Base-by-base conservation (phyloP, 106 monocot species). In the Dendrobium officinale region DNA sequence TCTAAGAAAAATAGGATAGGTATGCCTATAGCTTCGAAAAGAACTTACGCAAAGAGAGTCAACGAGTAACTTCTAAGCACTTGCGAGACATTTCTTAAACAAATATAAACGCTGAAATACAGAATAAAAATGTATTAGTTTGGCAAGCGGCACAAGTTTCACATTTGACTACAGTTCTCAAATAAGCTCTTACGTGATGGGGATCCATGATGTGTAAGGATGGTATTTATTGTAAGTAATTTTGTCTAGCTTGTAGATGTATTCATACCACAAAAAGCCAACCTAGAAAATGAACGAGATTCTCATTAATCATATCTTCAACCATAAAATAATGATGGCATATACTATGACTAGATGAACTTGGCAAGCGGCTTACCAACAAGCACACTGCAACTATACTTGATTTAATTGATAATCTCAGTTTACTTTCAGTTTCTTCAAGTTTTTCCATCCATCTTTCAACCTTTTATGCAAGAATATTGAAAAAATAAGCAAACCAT, bases 171-270 rank as follows among this genome's bases (percentile, higher is more conserved):
- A n/a, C 16, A 80, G 40, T 49, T 37, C 20, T 26, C n/a, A 6
- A 48, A 55, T 77, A 42, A 51, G 56, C 75, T 55, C 87, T 72
- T 95, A 98, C 98, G 92, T 95, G 73, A 98, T 98, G 51, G 98
- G 98, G 77, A 98, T 98, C 98, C 98, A 98, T 77, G 98, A 98
- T 55, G 98, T 98, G 82, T 98, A 98, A 17, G 98, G 95, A 87
- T 98, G 98, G 74, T 86, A 93, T 67, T 91, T 95, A 80, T 98
- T 98, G 81, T 98, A 98, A 9, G 89, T 91, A 78, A 95, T 82
- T 84, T 81, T 95, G 75, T 98, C 98, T 54, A 98, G 84, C 84
- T 92, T 98, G 84, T 98, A 98, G 67, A 98, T 91, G 29, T 95
- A 92, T 49, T 98, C 98, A 66, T 85, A 98, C 98, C 98, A 98